A percentile compares a stretch with the other conserved stretches of the same genome.
Evolutionary conservation across 345 rosid genomes (phyloP).

Genomic region (Pelargonium nanum): DNA sequence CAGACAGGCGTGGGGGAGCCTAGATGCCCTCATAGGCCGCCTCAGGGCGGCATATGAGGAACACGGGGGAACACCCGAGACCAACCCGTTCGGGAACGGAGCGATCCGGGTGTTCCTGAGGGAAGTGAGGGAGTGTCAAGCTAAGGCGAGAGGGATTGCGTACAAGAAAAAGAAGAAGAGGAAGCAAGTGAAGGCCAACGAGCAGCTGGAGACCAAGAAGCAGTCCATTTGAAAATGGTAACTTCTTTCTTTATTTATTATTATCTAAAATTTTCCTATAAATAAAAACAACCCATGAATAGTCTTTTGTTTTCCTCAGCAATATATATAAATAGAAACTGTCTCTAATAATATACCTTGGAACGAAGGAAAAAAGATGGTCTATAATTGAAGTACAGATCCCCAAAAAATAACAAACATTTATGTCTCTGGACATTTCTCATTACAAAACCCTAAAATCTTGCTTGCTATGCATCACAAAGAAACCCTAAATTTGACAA

Average conservation of each 20-base stretch:
- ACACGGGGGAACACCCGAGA: constrained; percentile 55
- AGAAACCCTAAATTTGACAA: not conserved
- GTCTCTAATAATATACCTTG: too few species aligned
- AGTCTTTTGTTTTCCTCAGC: too few species aligned
- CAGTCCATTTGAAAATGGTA: constrained; percentile 23
- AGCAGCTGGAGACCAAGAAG: constrained; percentile 26
- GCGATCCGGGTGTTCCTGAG: constrained; percentile 60
- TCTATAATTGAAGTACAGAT: not conserved
- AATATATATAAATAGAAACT: not conserved
- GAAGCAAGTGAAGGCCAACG: constrained; percentile 30
- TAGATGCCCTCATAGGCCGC: constrained; percentile 79
- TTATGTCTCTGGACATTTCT: not conserved
- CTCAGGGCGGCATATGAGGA: constrained; percentile 82
- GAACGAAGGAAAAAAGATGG: not conserved
- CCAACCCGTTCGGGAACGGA: constrained; percentile 71
- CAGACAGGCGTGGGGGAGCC: constrained; percentile 86
- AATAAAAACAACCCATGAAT: too few species aligned
- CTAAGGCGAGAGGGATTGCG: constrained; percentile 74
- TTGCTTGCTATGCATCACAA: not conserved
- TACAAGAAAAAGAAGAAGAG: constrained; percentile 74
- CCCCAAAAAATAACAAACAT: not conserved
- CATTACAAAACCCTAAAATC: not conserved
- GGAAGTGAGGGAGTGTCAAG: constrained; percentile 73
- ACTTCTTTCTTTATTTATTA: not conserved
- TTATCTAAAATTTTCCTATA: too few species aligned